These are phyloP conservation scores for Pulveroboletus sp. DNA, from an alignment of 768 basidiomycete species.

Conservation along the genomic window DNA sequence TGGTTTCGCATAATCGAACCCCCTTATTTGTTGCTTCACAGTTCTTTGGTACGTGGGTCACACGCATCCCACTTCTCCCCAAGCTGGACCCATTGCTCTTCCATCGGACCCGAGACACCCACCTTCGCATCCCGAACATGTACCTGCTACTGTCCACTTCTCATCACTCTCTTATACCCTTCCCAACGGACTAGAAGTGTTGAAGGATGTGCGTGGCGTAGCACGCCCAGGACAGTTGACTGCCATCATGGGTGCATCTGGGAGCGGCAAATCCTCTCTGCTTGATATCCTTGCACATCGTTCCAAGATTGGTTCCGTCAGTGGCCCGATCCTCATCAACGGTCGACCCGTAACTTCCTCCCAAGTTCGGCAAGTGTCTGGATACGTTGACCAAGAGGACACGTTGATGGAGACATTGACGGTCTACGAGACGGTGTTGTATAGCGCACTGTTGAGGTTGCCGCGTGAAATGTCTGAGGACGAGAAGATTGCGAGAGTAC, in stretches of 20 bases:
- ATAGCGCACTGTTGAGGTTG: slow-evolving; percentile 84
- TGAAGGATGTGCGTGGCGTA: slow-evolving; percentile 78
- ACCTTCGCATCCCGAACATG: slow-evolving; percentile 71
- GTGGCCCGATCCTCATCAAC: slow-evolving; percentile 78
- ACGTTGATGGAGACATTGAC: slow-evolving; percentile 96
- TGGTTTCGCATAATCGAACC: neutral
- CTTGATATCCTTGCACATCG: slow-evolving; percentile 94
- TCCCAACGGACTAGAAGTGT: slow-evolving; percentile 53
- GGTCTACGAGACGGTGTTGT: slow-evolving; percentile 95
- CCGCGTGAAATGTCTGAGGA: slow-evolving; percentile 93
- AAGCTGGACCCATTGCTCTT: slow-evolving; percentile 74
- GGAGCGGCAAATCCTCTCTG: slow-evolving; percentile 94
- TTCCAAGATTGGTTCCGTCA: slow-evolving; percentile 72
- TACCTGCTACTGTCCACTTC: slow-evolving; percentile 93
- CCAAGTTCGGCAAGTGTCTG: slow-evolving; percentile 81
- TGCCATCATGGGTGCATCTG: slow-evolving; percentile 96
- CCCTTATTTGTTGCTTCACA: slow-evolving; percentile 22
- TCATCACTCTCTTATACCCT: slow-evolving; percentile 78
- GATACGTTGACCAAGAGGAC: slow-evolving; percentile 98
- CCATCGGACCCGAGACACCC: slow-evolving; percentile 67
- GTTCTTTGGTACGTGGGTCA: slow-evolving; percentile 93
- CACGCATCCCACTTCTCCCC: slow-evolving; percentile 37
- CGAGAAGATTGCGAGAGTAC: slow-evolving; percentile 90
- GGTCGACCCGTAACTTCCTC: slow-evolving; percentile 70
- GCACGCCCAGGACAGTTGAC: slow-evolving; percentile 88